Percentiles rank a stretch among this genome's conserved stretches.
These are phyloP conservation scores for Lentinula lateritia DNA, from an alignment of 768 basidiomycete genomes.

Conservation along the genomic window DNA sequence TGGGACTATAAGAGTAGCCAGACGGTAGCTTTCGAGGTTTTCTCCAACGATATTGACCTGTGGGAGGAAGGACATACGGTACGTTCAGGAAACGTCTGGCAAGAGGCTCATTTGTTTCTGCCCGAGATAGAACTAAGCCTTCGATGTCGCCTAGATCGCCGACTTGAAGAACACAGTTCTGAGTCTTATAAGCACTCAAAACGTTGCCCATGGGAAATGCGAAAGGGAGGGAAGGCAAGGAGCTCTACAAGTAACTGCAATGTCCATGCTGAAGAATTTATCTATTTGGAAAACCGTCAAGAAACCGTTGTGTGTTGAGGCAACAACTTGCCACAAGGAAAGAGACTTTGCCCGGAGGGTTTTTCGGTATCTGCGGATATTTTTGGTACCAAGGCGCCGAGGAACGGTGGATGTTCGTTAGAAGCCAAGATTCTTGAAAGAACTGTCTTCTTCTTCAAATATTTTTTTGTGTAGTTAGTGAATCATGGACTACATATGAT, in stretches of 20 bases:
- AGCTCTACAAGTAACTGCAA: not conserved
- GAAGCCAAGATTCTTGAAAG: not conserved
- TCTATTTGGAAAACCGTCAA: not conserved
- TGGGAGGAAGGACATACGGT: conserved; percentile 6
- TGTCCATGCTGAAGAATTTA: not conserved
- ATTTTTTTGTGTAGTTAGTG: not conserved
- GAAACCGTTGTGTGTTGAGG: not conserved
- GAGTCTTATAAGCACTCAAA: not conserved
- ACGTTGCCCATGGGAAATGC: conserved; percentile 17
- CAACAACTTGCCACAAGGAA: not conserved
- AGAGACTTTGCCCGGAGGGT: not conserved
- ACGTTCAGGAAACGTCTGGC: conserved; percentile 4
- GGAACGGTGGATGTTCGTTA: not conserved
- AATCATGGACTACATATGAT: too few species aligned
- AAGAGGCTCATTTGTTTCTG: not conserved
- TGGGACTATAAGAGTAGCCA: not conserved
- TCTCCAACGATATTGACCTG: conserved; percentile 6
- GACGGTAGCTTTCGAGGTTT: conserved; percentile 2
- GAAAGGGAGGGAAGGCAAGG: not conserved
- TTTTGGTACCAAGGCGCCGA: not conserved
- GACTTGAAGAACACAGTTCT: not conserved
- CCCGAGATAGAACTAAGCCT: conserved; percentile 3
- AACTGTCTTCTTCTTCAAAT: not conserved
- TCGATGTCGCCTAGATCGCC: not conserved
- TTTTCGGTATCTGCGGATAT: conserved; percentile 1